Base-by-base conservation (phyloP, 129 eudicot species). In the Ambrosia artemisiifolia region DNA sequence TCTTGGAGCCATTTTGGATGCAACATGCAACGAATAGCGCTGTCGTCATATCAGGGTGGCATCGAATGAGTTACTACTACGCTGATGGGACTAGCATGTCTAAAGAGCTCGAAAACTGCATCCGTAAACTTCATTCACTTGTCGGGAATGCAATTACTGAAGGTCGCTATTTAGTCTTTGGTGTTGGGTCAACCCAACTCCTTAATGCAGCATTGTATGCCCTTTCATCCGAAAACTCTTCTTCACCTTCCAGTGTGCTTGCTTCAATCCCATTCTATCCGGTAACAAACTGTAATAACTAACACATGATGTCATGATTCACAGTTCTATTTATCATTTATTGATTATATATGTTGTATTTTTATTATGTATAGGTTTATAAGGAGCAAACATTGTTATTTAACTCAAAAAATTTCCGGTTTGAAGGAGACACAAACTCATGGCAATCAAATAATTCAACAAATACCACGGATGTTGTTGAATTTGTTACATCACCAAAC, bases 401-500 rank as follows among this genome's bases (percentile, higher is more conserved):
- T 70, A 30, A 75, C 32, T 49, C 86, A 1, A 68, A 30, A 10
- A 35, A 78, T 30, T 88, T 63, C 44, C 44, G 49, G 65, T 88
- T 65, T 33, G 11, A 51, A 14, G 90, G 90, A 20, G 88, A 88
- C 57, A 69, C 89, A 49, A 57, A 54, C 1, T 4, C 11, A 40
- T 48, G 70, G 70, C 83, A 77, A n/a, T 78, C 83, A 10, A 69
- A 79, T 36, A 55, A 64, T 16, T 18, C 72, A 5, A 42, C 70
- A 36, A 24, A 8, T 4, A 34, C 20, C 3, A 14, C 7, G 48
- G 81, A 87, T 70, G 56, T 80, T 36, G 79, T 89, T 30, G 96
- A 89, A 72, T 79, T 89, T 32, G 92, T 89, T 24, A 86, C 92
- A 13, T 89, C 96, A 7, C 96, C 96, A 3, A 89, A 89, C 69